Evolutionary conservation across 305 asterid species (phyloP).

Genomic region (Fraxinus greggii): DNA sequence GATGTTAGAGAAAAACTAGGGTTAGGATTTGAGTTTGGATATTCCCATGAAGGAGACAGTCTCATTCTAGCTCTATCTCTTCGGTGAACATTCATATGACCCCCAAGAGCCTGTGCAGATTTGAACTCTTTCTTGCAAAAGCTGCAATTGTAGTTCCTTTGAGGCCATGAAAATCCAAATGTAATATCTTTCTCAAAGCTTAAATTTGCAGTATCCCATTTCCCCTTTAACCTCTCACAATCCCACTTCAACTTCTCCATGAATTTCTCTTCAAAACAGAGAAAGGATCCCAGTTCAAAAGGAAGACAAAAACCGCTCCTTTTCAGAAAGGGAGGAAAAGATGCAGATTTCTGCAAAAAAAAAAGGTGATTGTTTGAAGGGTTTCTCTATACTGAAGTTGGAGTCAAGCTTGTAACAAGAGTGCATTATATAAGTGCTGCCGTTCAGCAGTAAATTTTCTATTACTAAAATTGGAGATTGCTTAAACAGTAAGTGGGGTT

Average conservation of each 20-base stretch:
- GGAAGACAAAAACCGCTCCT: neutral
- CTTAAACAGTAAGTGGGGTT: slow-evolving; percentile 40
- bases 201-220: slow-evolving; percentile 32
- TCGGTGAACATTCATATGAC: slow-evolving; percentile 68
- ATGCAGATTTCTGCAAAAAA: neutral
- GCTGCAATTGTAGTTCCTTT: slow-evolving; percentile 55
- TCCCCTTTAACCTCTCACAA: slow-evolving; percentile 26
- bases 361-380: neutral
- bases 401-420: slow-evolving; percentile 12
- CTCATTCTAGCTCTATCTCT: slow-evolving; percentile 62
- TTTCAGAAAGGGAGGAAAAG: neutral
- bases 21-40: slow-evolving; percentile 29
- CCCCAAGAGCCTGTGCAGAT: slow-evolving; percentile 70
- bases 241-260: slow-evolving; percentile 44
- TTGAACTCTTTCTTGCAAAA: slow-evolving; percentile 68
- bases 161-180: slow-evolving; percentile 54
- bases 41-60: slow-evolving; percentile 38
- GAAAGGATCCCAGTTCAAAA: neutral
- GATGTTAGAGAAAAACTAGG: slow-evolving; percentile 26
- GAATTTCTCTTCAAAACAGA: neutral
- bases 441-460: slow-evolving; percentile 37
- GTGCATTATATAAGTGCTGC: neutral
- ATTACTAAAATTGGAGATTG: slow-evolving; percentile 51
- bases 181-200: slow-evolving; percentile 48
- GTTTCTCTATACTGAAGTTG: neutral